These are phyloP conservation scores for Escallonia herrerae DNA, from an alignment of 129 eudicot species.

Conservation along the genomic window DNA sequence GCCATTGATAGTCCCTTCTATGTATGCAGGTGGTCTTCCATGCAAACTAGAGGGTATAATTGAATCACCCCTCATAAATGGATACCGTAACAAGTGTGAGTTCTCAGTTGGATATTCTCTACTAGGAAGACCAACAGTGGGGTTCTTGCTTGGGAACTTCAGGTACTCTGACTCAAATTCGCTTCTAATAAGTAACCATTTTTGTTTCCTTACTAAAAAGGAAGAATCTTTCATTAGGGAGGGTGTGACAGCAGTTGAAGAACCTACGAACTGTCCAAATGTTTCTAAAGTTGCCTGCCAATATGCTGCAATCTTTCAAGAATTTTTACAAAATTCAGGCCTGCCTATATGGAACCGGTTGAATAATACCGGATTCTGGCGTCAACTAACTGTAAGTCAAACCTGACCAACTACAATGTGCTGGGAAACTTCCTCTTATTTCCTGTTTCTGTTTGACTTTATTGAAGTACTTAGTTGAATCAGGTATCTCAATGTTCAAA, in stretches of 20 bases:
- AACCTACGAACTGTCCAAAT: slow-evolving; percentile 79
- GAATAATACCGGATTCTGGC: slow-evolving; percentile 92
- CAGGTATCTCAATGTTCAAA: background rate
- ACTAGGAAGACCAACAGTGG: slow-evolving; percentile 73
- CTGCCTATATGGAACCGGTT: slow-evolving; percentile 85
- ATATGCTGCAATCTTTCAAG: slow-evolving; percentile 75
- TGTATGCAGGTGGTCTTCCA: slow-evolving; percentile 76
- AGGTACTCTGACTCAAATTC: slow-evolving; percentile 34
- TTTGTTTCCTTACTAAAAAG: background rate
- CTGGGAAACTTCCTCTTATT: background rate
- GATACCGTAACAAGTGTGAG: slow-evolving; percentile 94
- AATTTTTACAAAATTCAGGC: slow-evolving; percentile 54
- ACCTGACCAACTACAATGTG: background rate
- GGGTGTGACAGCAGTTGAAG: slow-evolving; percentile 95
- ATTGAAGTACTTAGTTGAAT: background rate
- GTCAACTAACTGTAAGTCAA: slow-evolving; percentile 79
- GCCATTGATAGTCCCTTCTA: background rate
- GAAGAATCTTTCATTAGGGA: slow-evolving; percentile 41
- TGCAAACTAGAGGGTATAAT: slow-evolving; percentile 90
- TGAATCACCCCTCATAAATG: slow-evolving; percentile 81
- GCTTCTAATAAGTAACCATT: background rate
- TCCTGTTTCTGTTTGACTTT: background rate
- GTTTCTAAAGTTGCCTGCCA: slow-evolving; percentile 60
- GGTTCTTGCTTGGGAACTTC: slow-evolving; percentile 89
- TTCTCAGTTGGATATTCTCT: slow-evolving; percentile 84